Conservation (phyloP, 192 early-diverging fungal genomes). For the Allomyces macrogynus region DNA sequence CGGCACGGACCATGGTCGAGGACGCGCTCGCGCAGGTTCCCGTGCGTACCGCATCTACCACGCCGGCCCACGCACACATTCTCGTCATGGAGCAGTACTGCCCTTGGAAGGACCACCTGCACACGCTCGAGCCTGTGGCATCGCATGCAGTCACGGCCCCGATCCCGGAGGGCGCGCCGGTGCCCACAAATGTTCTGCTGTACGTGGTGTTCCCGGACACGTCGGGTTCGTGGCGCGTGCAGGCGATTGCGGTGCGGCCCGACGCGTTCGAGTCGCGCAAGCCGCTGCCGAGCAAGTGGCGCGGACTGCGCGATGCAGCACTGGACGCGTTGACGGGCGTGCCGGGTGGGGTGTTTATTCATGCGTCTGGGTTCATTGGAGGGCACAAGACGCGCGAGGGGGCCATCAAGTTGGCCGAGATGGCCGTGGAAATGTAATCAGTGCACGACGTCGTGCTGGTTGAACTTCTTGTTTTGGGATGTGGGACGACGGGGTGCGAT, state of each 20-base stretch:
- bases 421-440: constrained; percentile 25
- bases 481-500: too few relatives aligned
- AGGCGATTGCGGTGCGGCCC: constrained; percentile 36
- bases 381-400: constrained; percentile 57
- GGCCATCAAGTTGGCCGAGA: constrained; percentile 44
- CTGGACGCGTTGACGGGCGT: constrained; percentile 55
- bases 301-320: constrained; percentile 64
- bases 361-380: constrained; percentile 70
- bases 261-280: constrained; percentile 51
- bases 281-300: constrained; percentile 53
- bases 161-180: constrained; percentile 16
- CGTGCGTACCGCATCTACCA: constrained; percentile 8
- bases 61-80: constrained; percentile 57
- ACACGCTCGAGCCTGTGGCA: constrained; percentile 38
- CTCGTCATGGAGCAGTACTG: constrained; percentile 63
- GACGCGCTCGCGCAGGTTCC: constrained; percentile 30
- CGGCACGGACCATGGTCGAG: constrained; percentile 68
- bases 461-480: too few relatives aligned
- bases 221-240: constrained; percentile 49
- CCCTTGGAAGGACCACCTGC: constrained; percentile 88
- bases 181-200: constrained; percentile 16
- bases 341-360: constrained; percentile 68
- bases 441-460: too few relatives aligned
- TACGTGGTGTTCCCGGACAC: constrained; percentile 64
- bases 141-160: constrained; percentile 14